These are phyloP conservation scores for Batkoa obscura DNA, from an alignment of 371 early-diverging fungal genomes.

Conservation along the genomic window DNA sequence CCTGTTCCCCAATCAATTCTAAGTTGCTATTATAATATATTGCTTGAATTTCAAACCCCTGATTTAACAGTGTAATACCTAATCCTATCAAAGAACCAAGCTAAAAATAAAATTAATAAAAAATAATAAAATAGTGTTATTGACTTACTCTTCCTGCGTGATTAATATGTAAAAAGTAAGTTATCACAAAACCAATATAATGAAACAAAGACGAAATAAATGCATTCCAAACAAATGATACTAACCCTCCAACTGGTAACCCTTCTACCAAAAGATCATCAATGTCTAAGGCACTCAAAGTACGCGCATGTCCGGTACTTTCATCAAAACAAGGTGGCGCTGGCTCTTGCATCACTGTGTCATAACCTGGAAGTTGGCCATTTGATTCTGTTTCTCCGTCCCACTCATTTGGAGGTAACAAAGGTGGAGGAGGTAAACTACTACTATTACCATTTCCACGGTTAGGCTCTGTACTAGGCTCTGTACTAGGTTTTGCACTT, in stretches of 20 bases:
- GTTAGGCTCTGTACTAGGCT: no score
- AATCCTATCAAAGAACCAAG: constrained; percentile 35
- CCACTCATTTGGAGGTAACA: constrained; percentile 5
- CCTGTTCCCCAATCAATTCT: no score
- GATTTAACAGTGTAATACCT: constrained; percentile 30
- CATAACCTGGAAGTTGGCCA: constrained; percentile 21
- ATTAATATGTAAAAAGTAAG: constrained; percentile 40
- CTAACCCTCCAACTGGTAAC: constrained; percentile 34
- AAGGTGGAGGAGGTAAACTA: neutral
- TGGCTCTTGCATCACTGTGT: constrained; percentile 33
- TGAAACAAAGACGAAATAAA: constrained; percentile 32
- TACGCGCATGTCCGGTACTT: constrained; percentile 27
- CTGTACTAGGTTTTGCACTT: constrained; percentile 30
- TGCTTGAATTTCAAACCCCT: constrained; percentile 27
- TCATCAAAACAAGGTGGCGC: constrained; percentile 39
- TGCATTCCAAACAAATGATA: constrained; percentile 37
- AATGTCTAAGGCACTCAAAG: constrained; percentile 10
- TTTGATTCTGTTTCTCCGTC: constrained; percentile 21
- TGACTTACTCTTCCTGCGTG: constrained; percentile 33
- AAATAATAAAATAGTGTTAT: neutral
- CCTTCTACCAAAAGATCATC: constrained; percentile 40
- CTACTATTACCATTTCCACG: neutral
- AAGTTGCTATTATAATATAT: no score
- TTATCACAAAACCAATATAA: constrained; percentile 45
- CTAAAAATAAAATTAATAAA: constrained; percentile 10